Conservation (phyloP, 345 rosid species). For the Alliaria petiolata region DNA sequence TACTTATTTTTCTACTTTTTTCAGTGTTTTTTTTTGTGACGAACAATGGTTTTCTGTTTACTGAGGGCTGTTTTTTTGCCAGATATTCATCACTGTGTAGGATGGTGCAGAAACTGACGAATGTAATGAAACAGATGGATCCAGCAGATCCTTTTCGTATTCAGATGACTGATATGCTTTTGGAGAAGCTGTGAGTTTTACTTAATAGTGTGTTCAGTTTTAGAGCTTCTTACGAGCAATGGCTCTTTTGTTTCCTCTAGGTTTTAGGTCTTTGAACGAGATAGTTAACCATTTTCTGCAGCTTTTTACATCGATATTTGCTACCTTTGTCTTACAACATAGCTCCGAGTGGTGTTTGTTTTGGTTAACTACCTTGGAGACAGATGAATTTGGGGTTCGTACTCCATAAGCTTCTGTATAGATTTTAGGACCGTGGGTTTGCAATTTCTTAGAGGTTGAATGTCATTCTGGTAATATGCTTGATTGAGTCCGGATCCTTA, state of each 20-base stretch:
- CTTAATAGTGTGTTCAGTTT: not conserved
- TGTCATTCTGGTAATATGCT: not conserved
- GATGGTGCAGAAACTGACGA: constrained; percentile 84
- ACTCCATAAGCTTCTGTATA: no score
- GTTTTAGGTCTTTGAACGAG: no score
- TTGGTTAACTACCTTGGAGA: no score
- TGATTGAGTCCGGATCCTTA: no score
- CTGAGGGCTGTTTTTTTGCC: not conserved
- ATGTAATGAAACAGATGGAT: constrained; percentile 81
- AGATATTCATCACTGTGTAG: constrained; percentile 78
- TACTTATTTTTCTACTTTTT: not conserved
- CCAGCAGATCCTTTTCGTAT: constrained; percentile 69
- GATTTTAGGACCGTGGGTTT: not conserved
- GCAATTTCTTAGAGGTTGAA: not conserved
- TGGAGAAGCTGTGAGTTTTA: constrained; percentile 78
- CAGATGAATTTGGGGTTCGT: not conserved
- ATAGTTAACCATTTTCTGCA: no score
- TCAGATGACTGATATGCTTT: constrained; percentile 78
- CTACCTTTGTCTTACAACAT: not conserved
- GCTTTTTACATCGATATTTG: not conserved
- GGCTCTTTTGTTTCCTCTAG: no score
- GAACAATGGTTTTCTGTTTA: not conserved
- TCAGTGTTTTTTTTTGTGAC: no score
- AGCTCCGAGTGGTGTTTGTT: not conserved
- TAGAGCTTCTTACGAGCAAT: not conserved